Evolutionary conservation across 2,329 filamentous ascomycete species (phyloP).

Genomic region (Aspergillus costaricaensis): DNA sequence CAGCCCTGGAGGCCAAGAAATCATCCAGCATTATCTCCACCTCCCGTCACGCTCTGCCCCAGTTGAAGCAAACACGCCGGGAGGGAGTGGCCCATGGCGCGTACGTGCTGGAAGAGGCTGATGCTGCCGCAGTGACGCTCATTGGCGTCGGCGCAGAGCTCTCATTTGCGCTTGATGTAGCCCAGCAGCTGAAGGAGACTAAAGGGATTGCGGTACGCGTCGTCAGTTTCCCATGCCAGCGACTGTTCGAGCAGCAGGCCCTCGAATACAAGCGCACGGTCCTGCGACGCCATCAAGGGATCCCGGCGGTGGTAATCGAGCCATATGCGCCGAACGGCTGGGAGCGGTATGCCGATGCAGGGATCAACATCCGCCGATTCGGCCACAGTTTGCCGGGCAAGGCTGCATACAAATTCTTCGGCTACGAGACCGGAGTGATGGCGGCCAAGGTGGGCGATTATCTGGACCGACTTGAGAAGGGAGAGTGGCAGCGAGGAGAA

Average conservation of each 20-base stretch:
- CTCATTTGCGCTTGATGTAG: slow-evolving; percentile 48
- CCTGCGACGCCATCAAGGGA: slow-evolving; percentile 40
- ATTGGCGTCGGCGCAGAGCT: slow-evolving; percentile 56
- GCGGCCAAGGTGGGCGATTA: slow-evolving; percentile 15
- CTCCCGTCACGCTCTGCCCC: slow-evolving; percentile 45
- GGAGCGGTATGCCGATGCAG: slow-evolving; percentile 54
- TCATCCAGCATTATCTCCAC: slow-evolving; percentile 49
- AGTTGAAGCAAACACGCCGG: slow-evolving; percentile 41
- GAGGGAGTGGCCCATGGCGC: slow-evolving; percentile 44
- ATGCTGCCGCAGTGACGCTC: slow-evolving; percentile 47
- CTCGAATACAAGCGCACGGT: slow-evolving; percentile 49
- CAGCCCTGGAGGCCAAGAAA: slow-evolving; percentile 42
- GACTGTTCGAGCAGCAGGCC: slow-evolving; percentile 52
- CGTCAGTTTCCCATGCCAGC: slow-evolving; percentile 54
- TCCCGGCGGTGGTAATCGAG: slow-evolving; percentile 52
- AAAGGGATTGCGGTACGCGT: slow-evolving; percentile 47
- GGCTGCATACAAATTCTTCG: slow-evolving; percentile 23
- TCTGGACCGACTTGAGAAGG: slow-evolving; percentile 8
- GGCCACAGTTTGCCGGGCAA: slow-evolving; percentile 21
- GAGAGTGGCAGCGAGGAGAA: slow-evolving; percentile 13
- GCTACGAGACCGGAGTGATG: slow-evolving; percentile 16
- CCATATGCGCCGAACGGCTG: slow-evolving; percentile 53
- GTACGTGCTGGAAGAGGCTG: slow-evolving; percentile 43
- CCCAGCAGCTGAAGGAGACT: slow-evolving; percentile 43
- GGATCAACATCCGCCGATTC: slow-evolving; percentile 15